Evolutionary conservation across 257 asterid species (phyloP).

Genomic region (Nicotiana undulata): DNA sequence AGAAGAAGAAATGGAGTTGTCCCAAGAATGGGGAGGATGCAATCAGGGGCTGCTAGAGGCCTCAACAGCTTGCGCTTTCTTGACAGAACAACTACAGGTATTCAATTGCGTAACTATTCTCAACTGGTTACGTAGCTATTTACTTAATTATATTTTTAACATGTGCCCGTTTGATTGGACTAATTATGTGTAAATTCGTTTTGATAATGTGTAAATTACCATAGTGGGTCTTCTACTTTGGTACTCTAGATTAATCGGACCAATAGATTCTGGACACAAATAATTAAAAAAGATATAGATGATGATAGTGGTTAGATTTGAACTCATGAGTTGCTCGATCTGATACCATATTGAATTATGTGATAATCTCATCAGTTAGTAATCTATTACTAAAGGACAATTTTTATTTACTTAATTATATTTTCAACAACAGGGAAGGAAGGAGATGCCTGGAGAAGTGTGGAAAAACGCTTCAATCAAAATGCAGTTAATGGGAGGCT

Average conservation of each 20-base stretch:
- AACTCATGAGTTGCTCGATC: not conserved
- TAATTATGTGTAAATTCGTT: not conserved
- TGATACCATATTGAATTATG: not conserved
- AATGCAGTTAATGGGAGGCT: constrained; percentile 42
- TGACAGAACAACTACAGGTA: constrained; percentile 56
- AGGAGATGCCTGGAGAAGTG: constrained; percentile 62
- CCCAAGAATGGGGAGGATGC: constrained; percentile 37
- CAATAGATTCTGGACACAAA: too few relatives aligned
- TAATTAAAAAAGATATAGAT: too few relatives aligned
- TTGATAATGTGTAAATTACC: too few relatives aligned
- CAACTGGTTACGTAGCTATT: not conserved
- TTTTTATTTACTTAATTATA: not conserved
- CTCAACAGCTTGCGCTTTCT: constrained; percentile 69
- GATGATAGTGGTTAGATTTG: too few relatives aligned
- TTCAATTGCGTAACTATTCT: not conserved
- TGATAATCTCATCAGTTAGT: not conserved
- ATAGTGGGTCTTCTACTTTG: too few relatives aligned
- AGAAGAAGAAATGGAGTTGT: constrained; percentile 19
- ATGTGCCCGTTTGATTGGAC: too few relatives aligned
- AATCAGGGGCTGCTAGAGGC: constrained; percentile 62
- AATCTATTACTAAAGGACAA: too few relatives aligned
- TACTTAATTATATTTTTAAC: not conserved
- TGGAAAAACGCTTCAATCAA: constrained; percentile 54
- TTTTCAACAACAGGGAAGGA: constrained; percentile 59
- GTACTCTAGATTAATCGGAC: too few relatives aligned